Conservation (phyloP, 2,329 filamentous ascomycete species). For the Lojkania enalia region DNA sequence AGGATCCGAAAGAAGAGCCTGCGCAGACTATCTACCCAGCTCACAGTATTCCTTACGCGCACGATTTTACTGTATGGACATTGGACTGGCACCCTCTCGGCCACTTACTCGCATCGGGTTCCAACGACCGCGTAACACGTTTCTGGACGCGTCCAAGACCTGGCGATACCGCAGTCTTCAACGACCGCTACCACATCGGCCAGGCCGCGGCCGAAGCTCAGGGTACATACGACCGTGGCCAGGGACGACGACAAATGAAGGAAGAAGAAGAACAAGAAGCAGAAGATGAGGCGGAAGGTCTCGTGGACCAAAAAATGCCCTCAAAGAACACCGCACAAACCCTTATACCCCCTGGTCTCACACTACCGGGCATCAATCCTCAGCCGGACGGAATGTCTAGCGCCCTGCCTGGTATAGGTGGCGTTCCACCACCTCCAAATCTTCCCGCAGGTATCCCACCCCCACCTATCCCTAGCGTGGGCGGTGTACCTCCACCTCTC, state of each 20-base stretch:
- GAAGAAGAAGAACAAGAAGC: slow-evolving; percentile 93
- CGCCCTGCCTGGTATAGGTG: slow-evolving; percentile 53
- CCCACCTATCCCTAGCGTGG: slow-evolving; percentile 30
- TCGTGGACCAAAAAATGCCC: slow-evolving; percentile 87
- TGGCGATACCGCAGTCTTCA: slow-evolving; percentile 80
- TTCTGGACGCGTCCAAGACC: slow-evolving; percentile 94
- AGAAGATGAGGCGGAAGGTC: slow-evolving; percentile 89
- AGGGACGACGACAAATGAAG: slow-evolving; percentile 75
- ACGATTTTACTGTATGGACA: slow-evolving; percentile 96
- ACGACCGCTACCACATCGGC: slow-evolving; percentile 93
- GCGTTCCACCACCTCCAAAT: slow-evolving; percentile 36
- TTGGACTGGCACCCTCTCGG: slow-evolving; percentile 97
- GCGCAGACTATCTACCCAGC: slow-evolving; percentile 92
- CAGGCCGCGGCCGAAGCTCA: slow-evolving; percentile 90
- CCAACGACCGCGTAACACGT: slow-evolving; percentile 92
- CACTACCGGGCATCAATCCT: slow-evolving; percentile 36
- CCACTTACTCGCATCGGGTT: slow-evolving; percentile 92
- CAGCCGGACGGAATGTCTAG: slow-evolving; percentile 50
- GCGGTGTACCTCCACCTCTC: slow-evolving; percentile 26
- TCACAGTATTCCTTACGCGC: slow-evolving; percentile 82
- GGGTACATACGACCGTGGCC: slow-evolving; percentile 88
- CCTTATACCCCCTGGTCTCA: slow-evolving; percentile 64
- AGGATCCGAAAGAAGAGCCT: slow-evolving; percentile 76
- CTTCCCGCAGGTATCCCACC: slow-evolving; percentile 47
- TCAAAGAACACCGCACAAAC: slow-evolving; percentile 58